phyloP scores from a whole-genome alignment of 805 yeast species.

The Cyberlindnera euphorbiae region DNA sequence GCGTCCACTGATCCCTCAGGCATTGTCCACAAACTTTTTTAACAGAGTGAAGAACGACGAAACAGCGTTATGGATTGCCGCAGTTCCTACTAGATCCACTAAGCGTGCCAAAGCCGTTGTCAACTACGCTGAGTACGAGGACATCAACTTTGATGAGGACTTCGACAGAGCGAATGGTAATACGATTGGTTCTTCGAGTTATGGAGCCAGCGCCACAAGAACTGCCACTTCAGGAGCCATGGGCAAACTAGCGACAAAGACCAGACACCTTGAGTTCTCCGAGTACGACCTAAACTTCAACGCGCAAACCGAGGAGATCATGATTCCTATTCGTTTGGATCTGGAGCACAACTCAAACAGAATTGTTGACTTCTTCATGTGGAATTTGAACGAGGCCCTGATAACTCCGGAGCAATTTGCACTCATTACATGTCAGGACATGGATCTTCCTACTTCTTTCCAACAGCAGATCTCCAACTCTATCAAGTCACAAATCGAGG shows the following conservation, averaged over 20 bases:
- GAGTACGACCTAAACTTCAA: slow-evolving; percentile 23
- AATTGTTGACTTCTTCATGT: slow-evolving; percentile 80
- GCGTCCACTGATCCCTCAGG: slow-evolving; percentile 56
- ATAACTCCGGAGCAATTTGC: slow-evolving; percentile 90
- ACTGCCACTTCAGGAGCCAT: slow-evolving; percentile 2
- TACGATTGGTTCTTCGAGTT: slow-evolving; percentile 2
- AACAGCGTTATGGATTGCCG: slow-evolving; percentile 67
- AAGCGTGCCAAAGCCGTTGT: slow-evolving; percentile 68
- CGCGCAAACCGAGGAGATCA: slow-evolving; percentile 52
- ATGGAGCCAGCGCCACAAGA: neutral
- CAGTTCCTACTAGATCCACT: slow-evolving; percentile 72
- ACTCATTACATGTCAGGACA: slow-evolving; percentile 69
- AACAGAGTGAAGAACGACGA: slow-evolving; percentile 69
- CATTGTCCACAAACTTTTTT: slow-evolving; percentile 67
- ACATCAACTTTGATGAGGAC: slow-evolving; percentile 51
- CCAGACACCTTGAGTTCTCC: slow-evolving; percentile 23
- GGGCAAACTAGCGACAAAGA: slow-evolving; percentile 21
- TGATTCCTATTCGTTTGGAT: slow-evolving; percentile 83
- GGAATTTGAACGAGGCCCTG: slow-evolving; percentile 82
- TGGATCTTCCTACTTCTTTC: slow-evolving; percentile 67
- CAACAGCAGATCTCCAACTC: slow-evolving; percentile 63
- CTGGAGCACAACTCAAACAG: slow-evolving; percentile 83
- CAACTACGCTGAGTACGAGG: slow-evolving; percentile 82
- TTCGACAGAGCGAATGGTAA: slow-evolving; percentile 32
- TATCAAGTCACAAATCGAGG: slow-evolving; percentile 77